Evolutionary conservation across 1,139 yeast genomes (phyloP), one percentile per base, ranked within the genome.

Genomic region (Blastobotrys capitulatus): DNA sequence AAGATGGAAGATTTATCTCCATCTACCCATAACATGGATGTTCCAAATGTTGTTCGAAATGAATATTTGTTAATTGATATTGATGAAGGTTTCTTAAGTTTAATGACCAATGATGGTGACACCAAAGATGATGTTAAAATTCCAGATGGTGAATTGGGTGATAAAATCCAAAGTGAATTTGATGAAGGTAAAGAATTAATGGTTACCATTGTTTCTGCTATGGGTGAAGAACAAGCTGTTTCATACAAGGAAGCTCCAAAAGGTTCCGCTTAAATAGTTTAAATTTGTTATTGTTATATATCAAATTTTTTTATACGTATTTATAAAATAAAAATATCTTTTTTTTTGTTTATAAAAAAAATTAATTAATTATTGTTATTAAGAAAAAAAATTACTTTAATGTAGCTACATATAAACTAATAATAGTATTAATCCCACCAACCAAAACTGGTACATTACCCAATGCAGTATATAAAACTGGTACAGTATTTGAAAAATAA

Each of bases 1-100:
- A 92, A 92, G 82, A 84, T 90, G 77, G 98, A 92, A 82, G 98
- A 92, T 78, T 86, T 92, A 75, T 92, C 98, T 64, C 98, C 98
- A 77, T 92, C 98, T 60, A 92, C 98, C 80, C 98, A 92, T 83
- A 92, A 92, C 80, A 90, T 92, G 97, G 97, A 92, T 78, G 97
- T 92, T 72, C 98, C 98, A 78, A 84, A 88, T 73, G 98, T 92
- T 69, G 69, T 73, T 71, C 94, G 98, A 84, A 80, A 83, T 66
- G 98, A 92, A 81, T 92, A 59, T 84, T 96, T 87, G 80, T 86
- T 92, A 76, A 84, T 92, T 76, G 95, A 94, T 80, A 89, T 92
- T 69, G 98, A 92, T 71, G 98, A 92, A 69, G 98, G 96, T 61
- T 92, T 76, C 94, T 86, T 94, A 72, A 86, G 88, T 71, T 83